phyloP scores from a whole-genome alignment of 257 asterid species.

The Gentiana dahurica region DNA sequence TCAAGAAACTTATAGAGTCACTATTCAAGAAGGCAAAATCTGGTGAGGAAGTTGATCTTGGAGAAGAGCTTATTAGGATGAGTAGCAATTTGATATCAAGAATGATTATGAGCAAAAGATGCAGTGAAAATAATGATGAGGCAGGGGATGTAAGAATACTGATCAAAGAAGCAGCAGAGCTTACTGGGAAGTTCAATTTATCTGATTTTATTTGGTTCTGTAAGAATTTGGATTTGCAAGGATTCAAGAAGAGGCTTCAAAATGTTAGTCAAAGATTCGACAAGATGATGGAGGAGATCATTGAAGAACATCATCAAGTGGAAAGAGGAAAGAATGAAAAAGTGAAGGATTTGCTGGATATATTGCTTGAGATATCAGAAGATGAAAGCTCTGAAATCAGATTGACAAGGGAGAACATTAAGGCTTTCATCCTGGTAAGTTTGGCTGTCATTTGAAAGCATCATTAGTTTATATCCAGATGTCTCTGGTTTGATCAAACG shows the following conservation, averaged over 20 bases:
- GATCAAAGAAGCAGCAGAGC: slow-evolving; percentile 39
- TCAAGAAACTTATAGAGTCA: slow-evolving; percentile 15
- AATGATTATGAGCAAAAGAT: slow-evolving; percentile 52
- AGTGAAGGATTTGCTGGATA: slow-evolving; percentile 44
- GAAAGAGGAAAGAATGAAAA: slow-evolving; percentile 17
- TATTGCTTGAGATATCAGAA: slow-evolving; percentile 51
- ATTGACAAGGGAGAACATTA: slow-evolving; percentile 46
- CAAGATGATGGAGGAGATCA: slow-evolving; percentile 45
- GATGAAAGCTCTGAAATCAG: slow-evolving; percentile 33
- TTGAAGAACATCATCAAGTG: slow-evolving; percentile 28
- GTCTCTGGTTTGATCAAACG: too few relatives aligned
- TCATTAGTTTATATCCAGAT: neutral
- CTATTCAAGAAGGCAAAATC: slow-evolving; percentile 17
- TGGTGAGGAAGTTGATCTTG: slow-evolving; percentile 33
- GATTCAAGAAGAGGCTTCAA: slow-evolving; percentile 40
- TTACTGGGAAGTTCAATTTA: slow-evolving; percentile 49
- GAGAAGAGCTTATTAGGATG: slow-evolving; percentile 40
- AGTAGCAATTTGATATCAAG: slow-evolving; percentile 50
- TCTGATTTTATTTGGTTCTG: slow-evolving; percentile 59
- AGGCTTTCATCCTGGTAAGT: slow-evolving; percentile 56
- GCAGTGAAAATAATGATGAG: slow-evolving; percentile 37
- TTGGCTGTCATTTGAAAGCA: too few relatives aligned
- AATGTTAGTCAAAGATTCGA: slow-evolving; percentile 43
- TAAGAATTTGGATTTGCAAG: slow-evolving; percentile 61
- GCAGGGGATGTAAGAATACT: slow-evolving; percentile 42